Conservation (phyloP, 495 filamentous ascomycete species). For the Aspergillus bridgeri region DNA sequence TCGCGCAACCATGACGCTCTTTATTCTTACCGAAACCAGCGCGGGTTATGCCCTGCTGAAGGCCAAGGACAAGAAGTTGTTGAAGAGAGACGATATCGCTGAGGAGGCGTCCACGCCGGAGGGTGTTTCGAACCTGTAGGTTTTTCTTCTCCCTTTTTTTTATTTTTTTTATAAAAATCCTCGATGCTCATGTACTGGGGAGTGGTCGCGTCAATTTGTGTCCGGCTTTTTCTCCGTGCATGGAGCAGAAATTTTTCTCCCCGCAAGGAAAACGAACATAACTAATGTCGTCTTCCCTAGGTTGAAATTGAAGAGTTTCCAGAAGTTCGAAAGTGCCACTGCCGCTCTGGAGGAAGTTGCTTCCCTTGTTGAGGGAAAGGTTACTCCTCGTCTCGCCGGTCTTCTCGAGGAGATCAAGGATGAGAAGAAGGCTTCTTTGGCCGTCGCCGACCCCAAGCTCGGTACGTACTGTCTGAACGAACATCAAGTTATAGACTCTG, state of each 20-base stretch:
- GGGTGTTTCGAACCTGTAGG: conserved; percentile 82
- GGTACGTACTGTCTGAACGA: conserved; percentile 44
- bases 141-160: too few species aligned
- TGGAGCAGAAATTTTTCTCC: conserved; percentile 19
- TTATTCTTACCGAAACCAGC: conserved; percentile 86
- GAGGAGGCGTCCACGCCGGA: conserved; percentile 75
- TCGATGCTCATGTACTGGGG: conserved; percentile 3
- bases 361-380: conserved; percentile 85
- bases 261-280: conserved; percentile 10
- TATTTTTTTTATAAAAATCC: too few species aligned
- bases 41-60: conserved; percentile 98
- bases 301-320: conserved; percentile 92
- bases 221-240: not conserved
- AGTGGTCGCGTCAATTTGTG: not conserved
- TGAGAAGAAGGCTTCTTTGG: conserved; percentile 94
- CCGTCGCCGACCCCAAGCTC: conserved; percentile 92
- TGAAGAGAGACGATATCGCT: conserved; percentile 76
- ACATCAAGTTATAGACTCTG: not conserved
- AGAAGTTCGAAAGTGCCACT: conserved; percentile 92
- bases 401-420: conserved; percentile 90
- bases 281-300: conserved; percentile 47
- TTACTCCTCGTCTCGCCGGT: conserved; percentile 80
- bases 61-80: conserved; percentile 94
- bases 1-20: conserved; percentile 62
- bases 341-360: conserved; percentile 82